Conservation (phyloP, 495 filamentous ascomycete genomes). For the Penicillium cosmopolitanum region DNA sequence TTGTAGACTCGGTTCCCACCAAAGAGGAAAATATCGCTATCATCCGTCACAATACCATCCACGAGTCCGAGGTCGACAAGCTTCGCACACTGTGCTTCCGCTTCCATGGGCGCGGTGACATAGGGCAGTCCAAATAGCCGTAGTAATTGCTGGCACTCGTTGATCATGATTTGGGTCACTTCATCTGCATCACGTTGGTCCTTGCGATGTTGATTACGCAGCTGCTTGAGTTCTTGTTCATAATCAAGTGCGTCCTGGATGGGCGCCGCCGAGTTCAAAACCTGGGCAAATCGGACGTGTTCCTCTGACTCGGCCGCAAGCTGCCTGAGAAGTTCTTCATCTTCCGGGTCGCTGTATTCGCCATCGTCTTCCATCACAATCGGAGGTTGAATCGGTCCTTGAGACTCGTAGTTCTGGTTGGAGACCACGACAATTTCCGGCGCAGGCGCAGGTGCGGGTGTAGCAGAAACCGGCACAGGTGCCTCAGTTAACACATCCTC, state of each 20-base stretch:
- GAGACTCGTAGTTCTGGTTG: slow-evolving; percentile 15
- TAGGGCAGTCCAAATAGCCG: slow-evolving; percentile 92
- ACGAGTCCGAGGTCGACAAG: slow-evolving; percentile 84
- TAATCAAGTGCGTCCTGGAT: slow-evolving; percentile 72
- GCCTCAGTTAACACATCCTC: slow-evolving; percentile 48
- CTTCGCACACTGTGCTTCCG: slow-evolving; percentile 96
- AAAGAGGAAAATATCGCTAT: slow-evolving; percentile 96
- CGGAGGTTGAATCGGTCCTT: slow-evolving; percentile 28
- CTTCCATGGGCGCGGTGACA: slow-evolving; percentile 97
- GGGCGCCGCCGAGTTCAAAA: slow-evolving; percentile 67
- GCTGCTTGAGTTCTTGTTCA: slow-evolving; percentile 81
- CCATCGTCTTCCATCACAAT: slow-evolving; percentile 41
- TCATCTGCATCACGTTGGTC: slow-evolving; percentile 95
- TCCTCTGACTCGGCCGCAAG: slow-evolving; percentile 89
- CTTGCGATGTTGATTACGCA: slow-evolving; percentile 92
- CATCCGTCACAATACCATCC: slow-evolving; percentile 98
- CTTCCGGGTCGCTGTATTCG: slow-evolving; percentile 83
- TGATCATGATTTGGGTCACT: slow-evolving; percentile 91
- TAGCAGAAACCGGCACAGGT: neutral
- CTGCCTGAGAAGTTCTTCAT: slow-evolving; percentile 82
- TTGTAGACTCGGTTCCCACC: slow-evolving; percentile 96
- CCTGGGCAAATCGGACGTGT: slow-evolving; percentile 86
- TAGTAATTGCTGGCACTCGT: slow-evolving; percentile 90
- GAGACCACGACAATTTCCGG: slow-evolving; percentile 13
- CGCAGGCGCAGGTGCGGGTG: slow-evolving; percentile 6